Evolutionary conservation across 805 yeast genomes (phyloP), one percentile per base, ranked within the genome.

Genomic region (Candida succiphila): DNA sequence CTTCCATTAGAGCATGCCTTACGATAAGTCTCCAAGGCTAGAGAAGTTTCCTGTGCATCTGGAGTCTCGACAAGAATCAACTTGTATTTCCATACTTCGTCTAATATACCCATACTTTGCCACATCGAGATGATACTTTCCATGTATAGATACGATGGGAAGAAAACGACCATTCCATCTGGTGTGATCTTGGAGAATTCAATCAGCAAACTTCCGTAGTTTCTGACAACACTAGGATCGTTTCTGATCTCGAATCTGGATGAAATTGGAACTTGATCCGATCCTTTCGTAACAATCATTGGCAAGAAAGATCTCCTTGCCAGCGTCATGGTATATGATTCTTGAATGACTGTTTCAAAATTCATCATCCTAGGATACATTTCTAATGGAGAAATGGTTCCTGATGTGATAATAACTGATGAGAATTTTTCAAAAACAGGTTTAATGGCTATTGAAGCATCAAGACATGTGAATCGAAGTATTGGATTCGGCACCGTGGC

Each of bases 301-400:
- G 99, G 99, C 47, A 92, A 66, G 55, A 92, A 92, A 0, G 97
- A 83, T 41, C 95, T 65, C 46, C 95, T 73, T 3, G 95, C 87
- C 43, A 92, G 69, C 0, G 98, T 85, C 96, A 92, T 92, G 2
- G 96, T 75, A 52, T 92, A 92, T 1, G 96, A 88, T 52, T 87
- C 92, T 56, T 88, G 96, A 24, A 92, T 69, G 3, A 88, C 95
- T 0, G 97, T 88, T 33, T 84, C 87, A 57, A 92, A 89, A 51
- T 87, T 83, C 40, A 89, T 63, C 97, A 89, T 89, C 46, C 85
- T 79, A 6, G 98, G 99, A 54, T 92, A 92, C 99, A 92, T 92
- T 50, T 92, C 97, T 54, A 92, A 71, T 1, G 99, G 99, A 0
- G 97, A 89, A 31, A 92, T 92, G 13, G 99, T 92, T 44, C 99